Evolutionary conservation across 208 protist species (phyloP), one percentile per base, ranked within the genome.

Genomic region (Naegleria fowleri): DNA sequence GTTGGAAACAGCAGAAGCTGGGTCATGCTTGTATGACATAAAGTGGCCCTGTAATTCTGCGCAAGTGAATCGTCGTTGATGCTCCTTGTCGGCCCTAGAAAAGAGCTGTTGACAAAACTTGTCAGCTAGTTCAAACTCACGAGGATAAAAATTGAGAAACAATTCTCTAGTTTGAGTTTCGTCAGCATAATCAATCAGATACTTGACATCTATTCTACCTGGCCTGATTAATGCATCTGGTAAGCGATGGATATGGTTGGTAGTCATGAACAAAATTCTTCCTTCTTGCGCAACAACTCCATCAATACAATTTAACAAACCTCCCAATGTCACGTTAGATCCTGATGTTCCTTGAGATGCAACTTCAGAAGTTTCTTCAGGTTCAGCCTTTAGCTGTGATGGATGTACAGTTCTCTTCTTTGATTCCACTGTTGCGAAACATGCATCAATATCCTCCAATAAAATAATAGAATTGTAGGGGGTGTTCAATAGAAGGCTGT

Each of bases 271-370:
- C 38, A 98, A 92, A 41, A 98, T 86, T 89, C 86, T 89, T 75
- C 86, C 98, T 86, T 99, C 98, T 55, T 97, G 96, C 29, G 96
- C 96, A 0, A 95, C 96, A 39, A 99, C 95, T 39, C 98, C 98
- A 90, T 99, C 98, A 13, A 99, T 93, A 0, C 97, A 96, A 93
- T 99, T 99, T 38, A 99, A 95, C 2, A 99, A 92, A 5, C 97
- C 98, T 83, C 94, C 96, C 93, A 99, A 98, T 2, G 97, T 98
- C 16, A 89, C n/a, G 1, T 58, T 88, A 39, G 22, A 86, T 39
- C 48, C 90, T 90, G 79, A 91, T 51, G 39, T 86, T 86, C 43
- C 67, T 51, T 43, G 85, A 36, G 36, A 40, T 6, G 29, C 55
- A 90, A 15, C 43, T 51, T 55, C 88, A 36, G 67, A 79, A 16